Base-by-base conservation (phyloP, 805 yeast genomes). In the Candida patagonica region DNA sequence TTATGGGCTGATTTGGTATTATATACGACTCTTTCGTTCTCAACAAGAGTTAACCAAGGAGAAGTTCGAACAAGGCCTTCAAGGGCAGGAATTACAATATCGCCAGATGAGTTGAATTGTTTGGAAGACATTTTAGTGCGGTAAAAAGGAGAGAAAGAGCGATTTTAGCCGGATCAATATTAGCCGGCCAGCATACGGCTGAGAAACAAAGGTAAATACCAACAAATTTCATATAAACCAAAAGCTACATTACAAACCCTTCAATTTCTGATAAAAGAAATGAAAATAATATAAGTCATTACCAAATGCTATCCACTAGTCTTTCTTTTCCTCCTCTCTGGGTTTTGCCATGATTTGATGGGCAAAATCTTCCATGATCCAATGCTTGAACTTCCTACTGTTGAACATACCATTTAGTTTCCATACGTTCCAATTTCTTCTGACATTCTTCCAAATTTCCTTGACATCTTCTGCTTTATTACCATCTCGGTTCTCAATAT, bases 11-110 rank as follows among this genome's bases (percentile, higher is more conserved):
- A 42, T 30, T 42, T 39, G 23, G 38, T 37, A 16, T 37, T 41
- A 26, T 24, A 41, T 3, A 41, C 44, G n/a, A 41, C 44, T 21
- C 36, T 19, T 53, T 79, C 83, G 5, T 68, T 52, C 26, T 75
- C 76, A 36, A 79, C 70, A 29, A 76, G 58, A 22, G 62, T 60
- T 35, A 80, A 52, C 23, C 67, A 61, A 1, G 86, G 85, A 46
- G 76, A 77, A 31, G 74, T 51, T 20, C 67, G 65, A 10, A 66
- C 71, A 30, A 78, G 60, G 19, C 80, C 80, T 48, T 66, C 65
- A 31, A 78, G 63, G 19, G 72, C 70, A 6, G 71, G 54, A 27
- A 62, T 30, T 25, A 57, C 58, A 26, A 59, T 48, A 38, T 56
- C 60, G 35, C 50, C 49, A 19, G 54, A 48, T 17, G 26, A 20